Base-by-base conservation (phyloP, 805 yeast genomes). In the Candida boleticola region DNA sequence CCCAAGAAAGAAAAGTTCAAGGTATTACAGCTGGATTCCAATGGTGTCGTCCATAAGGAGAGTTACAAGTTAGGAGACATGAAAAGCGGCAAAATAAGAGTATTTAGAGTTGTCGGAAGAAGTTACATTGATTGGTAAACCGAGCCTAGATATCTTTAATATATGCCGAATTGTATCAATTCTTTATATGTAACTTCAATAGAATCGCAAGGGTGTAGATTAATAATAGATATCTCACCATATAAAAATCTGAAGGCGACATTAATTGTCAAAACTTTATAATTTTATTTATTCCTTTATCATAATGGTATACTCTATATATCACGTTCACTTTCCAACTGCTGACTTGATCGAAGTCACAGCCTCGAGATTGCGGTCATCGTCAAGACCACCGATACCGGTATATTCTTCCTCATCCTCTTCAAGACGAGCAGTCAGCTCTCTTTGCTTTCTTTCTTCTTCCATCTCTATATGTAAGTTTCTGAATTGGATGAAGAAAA, bases 91-190 rank as follows among this genome's bases (percentile, higher is more conserved):
- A 81, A 80, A 52, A 66, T 92, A 10, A 76, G 86, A 48, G 86
- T 90, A 3, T 93, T 82, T 63, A 78, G 98, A 55, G 78, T 79
- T 5, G 83, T 89, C 25, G 87, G 86, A 10, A 77, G 88, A 46
- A 80, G 77, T 27, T 82, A 74, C 53, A 76, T 89, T 32, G 84
- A 82, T 3, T 89, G 96, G 96, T 79, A 48, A 45, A 14, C 27
- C 16, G 29, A 14, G 29, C 29, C 29, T 11, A 13, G 13, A n/a
- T n/a, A n/a, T n/a, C n/a, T n/a, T n/a, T n/a, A n/a, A n/a, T n/a
- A n/a, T n/a, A n/a, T n/a, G n/a, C n/a, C n/a, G 31, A 17, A 13
- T 29, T 25, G 27, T 11, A 25, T 25, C 27, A 25, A 25, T 7
- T 9, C 11, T 7, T 11, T 9, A 25, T 25, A 25, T 25, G n/a